These are phyloP conservation scores for Rhodotorula graminis DNA, from an alignment of 768 basidiomycete genomes.

Conservation along the genomic window DNA sequence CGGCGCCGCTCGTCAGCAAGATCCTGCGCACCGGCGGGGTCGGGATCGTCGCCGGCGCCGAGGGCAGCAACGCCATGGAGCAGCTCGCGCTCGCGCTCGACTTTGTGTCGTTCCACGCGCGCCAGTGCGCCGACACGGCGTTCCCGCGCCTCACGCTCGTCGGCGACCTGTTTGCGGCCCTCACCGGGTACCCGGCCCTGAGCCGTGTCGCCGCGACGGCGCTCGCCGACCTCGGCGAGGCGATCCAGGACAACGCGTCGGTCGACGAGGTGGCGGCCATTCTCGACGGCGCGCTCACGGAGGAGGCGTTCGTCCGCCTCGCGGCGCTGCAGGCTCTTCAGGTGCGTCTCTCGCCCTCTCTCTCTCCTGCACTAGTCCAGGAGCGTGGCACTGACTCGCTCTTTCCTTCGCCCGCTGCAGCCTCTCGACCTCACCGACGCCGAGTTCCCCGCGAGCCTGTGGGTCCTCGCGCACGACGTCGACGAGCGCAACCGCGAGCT, in stretches of 20 bases:
- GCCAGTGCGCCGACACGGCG: slow-evolving; percentile 52
- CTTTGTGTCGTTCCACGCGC: slow-evolving; percentile 61
- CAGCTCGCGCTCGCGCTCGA: slow-evolving; percentile 72
- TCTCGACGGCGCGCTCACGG: slow-evolving; percentile 68
- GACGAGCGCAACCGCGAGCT: slow-evolving; percentile 82
- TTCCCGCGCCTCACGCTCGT: slow-evolving; percentile 74
- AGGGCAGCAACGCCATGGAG: slow-evolving; percentile 63
- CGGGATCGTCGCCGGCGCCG: slow-evolving; percentile 55
- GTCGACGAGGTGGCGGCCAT: slow-evolving; percentile 62
- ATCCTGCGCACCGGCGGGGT: slow-evolving; percentile 69
- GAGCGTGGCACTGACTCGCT: no score
- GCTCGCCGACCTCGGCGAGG: slow-evolving; percentile 73
- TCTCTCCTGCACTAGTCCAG: not conserved
- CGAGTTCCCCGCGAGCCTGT: slow-evolving; percentile 84
- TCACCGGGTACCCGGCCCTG: slow-evolving; percentile 71
- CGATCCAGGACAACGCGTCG: slow-evolving; percentile 62
- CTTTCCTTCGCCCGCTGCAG: slow-evolving; percentile 48
- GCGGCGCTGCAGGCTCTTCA: slow-evolving; percentile 86
- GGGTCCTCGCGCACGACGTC: slow-evolving; percentile 82
- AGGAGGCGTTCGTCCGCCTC: slow-evolving; percentile 80
- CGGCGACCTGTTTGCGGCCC: slow-evolving; percentile 63
- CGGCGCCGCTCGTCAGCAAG: slow-evolving; percentile 66
- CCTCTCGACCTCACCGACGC: slow-evolving; percentile 90
- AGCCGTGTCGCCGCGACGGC: slow-evolving; percentile 77
- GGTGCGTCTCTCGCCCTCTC: slow-evolving; percentile 50